Conservation (phyloP, 257 asterid genomes). For the Solanum acaule region DNA sequence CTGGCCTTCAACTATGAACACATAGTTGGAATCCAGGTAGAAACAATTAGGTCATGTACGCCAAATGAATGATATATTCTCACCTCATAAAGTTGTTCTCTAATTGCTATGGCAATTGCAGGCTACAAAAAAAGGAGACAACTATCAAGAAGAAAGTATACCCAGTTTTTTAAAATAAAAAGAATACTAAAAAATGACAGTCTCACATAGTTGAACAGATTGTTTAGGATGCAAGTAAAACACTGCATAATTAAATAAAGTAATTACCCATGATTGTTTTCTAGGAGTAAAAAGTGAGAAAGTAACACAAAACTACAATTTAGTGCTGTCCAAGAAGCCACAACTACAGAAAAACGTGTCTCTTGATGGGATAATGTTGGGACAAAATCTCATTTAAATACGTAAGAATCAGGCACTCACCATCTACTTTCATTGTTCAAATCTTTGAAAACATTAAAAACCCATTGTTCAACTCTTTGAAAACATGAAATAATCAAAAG, state of each 20-base stretch:
- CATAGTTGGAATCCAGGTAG: neutral
- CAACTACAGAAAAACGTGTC: neutral
- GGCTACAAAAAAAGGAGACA: conserved; percentile 49
- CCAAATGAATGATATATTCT: conserved; percentile 10
- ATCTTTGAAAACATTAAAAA: neutral
- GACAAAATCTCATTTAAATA: neutral
- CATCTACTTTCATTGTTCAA: neutral
- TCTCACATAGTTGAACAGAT: neutral
- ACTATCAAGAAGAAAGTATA: neutral
- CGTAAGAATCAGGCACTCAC: neutral
- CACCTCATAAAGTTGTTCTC: conserved; percentile 97
- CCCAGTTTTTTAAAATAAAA: neutral
- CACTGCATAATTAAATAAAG: neutral
- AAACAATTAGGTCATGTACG: neutral
- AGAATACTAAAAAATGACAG: neutral
- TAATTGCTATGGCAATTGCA: conserved; percentile 82
- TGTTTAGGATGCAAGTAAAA: neutral
- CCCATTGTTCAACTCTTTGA: neutral
- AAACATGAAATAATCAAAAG: neutral
- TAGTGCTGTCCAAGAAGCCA: neutral
- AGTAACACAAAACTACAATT: neutral
- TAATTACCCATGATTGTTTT: neutral
- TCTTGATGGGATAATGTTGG: neutral
- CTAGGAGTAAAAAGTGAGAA: neutral
- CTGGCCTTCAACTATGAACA: neutral